A percentile compares a stretch with the other conserved stretches of the same genome.
These are phyloP conservation scores for Solanum gandarillasii DNA, from an alignment of 257 asterid species.

Conservation along the genomic window DNA sequence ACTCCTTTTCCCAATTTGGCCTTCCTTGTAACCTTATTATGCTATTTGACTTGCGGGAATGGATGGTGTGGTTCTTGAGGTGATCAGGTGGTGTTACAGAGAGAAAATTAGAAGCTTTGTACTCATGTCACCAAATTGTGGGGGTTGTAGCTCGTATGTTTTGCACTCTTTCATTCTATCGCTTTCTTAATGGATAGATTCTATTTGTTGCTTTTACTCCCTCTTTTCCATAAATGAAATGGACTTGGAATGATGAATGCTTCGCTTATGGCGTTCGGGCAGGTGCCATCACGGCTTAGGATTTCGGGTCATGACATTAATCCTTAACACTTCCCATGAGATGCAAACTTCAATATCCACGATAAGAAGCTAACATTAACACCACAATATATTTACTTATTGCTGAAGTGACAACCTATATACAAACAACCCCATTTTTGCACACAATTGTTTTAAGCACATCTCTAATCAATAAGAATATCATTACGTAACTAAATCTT, in stretches of 20 bases:
- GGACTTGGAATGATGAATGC: background rate
- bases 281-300: background rate
- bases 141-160: background rate
- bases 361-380: background rate
- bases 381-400: background rate
- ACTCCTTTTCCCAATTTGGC: background rate
- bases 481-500: background rate
- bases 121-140: background rate
- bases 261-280: background rate
- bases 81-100: background rate
- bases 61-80: background rate
- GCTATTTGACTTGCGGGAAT: background rate
- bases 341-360: background rate
- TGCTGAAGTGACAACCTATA: background rate
- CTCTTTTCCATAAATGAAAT: background rate
- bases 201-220: background rate
- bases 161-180: background rate
- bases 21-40: background rate
- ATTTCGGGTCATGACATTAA: background rate
- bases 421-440: background rate
- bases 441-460: background rate
- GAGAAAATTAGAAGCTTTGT: background rate
- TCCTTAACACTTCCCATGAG: background rate
- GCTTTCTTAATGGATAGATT: background rate
- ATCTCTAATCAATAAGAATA: background rate